Evolutionary conservation across 306 rosid species (phyloP).

Genomic region (Hylodesmum podocarpum): DNA sequence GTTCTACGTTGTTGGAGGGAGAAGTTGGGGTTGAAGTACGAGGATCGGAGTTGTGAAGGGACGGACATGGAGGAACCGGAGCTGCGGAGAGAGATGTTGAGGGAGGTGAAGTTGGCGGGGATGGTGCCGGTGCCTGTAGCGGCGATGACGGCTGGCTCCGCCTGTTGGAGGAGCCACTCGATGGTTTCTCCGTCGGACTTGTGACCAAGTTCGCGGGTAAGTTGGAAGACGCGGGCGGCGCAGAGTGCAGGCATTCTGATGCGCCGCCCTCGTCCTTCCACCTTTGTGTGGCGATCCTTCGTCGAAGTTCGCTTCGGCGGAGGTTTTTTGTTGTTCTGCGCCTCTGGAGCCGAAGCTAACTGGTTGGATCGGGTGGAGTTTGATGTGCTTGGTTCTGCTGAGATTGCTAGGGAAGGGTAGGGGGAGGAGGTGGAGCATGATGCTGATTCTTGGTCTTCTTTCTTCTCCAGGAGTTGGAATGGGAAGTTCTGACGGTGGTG

Average conservation of each 20-base stretch:
- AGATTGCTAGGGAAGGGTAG: conserved; percentile 61
- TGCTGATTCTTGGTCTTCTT: conserved; percentile 66
- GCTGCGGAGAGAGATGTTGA: conserved; percentile 64
- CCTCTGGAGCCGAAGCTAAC: conserved; percentile 20
- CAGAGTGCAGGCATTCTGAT: conserved; percentile 93
- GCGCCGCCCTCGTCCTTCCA: conserved; percentile 67
- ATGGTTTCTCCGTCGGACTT: conserved; percentile 39
- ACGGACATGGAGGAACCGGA: conserved; percentile 92
- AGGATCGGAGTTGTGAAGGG: conserved; percentile 66
- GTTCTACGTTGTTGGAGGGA: conserved; percentile 48
- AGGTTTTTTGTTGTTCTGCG: conserved; percentile 52
- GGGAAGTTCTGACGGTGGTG: conserved; percentile 79
- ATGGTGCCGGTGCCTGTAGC: conserved; percentile 95
- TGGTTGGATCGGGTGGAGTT: conserved; percentile 32
- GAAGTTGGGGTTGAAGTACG: conserved; percentile 85
- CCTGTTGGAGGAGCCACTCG: conserved; percentile 83
- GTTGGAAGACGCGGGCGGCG: conserved; percentile 84
- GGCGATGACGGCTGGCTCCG: conserved; percentile 85
- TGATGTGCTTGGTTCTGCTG: conserved; percentile 40
- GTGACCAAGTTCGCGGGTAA: conserved; percentile 34
- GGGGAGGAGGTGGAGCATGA: conserved; percentile 62
- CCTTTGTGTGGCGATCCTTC: conserved; percentile 75
- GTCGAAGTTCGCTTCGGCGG: conserved; percentile 77
- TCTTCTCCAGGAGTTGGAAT: conserved; percentile 84
- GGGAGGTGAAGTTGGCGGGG: conserved; percentile 71